Percentiles rank a stretch among this genome's conserved stretches.
phyloP scores from a whole-genome alignment of 164 flowering plant species.

The Stephania yunnanensis region DNA sequence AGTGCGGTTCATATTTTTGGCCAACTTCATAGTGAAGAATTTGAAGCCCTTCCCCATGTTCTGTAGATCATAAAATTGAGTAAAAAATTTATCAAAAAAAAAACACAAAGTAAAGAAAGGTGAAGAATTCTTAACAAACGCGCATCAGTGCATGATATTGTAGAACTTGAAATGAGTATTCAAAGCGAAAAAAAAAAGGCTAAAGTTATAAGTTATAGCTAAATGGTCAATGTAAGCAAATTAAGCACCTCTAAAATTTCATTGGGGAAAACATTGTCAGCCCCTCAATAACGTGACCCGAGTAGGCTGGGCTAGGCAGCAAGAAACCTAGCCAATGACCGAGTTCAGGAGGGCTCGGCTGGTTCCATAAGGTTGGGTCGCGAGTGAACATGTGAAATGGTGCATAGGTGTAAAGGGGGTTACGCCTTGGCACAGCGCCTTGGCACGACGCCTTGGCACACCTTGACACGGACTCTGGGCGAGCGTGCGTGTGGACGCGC shows the following conservation, averaged over 20 bases:
- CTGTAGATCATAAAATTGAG: conserved; percentile 32
- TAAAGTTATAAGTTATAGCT: not conserved
- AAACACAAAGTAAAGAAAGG: not conserved
- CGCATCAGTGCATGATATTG: not conserved
- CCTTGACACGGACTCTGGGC: too few species aligned
- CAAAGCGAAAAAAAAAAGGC: not conserved
- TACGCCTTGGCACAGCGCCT: too few species aligned
- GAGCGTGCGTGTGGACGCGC: too few species aligned
- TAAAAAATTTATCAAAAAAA: not conserved
- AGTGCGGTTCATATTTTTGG: conserved; percentile 92
- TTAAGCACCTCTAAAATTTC: not conserved
- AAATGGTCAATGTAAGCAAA: not conserved
- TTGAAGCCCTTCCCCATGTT: conserved; percentile 96
- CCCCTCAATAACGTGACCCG: too few species aligned
- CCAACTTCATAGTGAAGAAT: conserved; percentile 94
- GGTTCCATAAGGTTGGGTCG: too few species aligned
- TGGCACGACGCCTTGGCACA: too few species aligned
- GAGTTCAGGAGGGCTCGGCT: too few species aligned
- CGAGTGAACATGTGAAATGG: too few species aligned
- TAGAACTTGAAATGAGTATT: not conserved
- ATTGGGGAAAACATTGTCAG: not conserved
- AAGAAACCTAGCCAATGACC: too few species aligned
- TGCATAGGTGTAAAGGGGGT: too few species aligned
- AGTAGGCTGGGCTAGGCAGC: too few species aligned
- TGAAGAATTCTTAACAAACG: not conserved